Evolutionary conservation across 106 monocot species (phyloP).

Genomic region (Vanilla planifolia): DNA sequence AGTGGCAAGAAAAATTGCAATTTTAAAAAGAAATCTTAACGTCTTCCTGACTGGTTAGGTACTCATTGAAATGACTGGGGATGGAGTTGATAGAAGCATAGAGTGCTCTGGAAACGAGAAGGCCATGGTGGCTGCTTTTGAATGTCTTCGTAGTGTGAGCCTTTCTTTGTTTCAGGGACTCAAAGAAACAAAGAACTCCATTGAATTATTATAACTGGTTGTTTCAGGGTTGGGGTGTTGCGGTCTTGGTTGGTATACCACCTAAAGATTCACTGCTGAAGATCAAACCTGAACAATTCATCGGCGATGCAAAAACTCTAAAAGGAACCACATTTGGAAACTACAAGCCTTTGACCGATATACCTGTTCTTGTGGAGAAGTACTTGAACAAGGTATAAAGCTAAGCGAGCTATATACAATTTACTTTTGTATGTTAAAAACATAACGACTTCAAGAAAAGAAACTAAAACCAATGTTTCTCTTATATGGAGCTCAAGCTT

Average conservation of each 20-base stretch:
- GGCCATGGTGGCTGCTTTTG: conserved; percentile 87
- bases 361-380: conserved; percentile 66
- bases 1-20: too few species aligned
- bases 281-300: conserved; percentile 64
- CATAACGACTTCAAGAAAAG: too few species aligned
- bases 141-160: conserved; percentile 78
- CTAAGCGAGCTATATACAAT: too few species aligned
- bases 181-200: neutral
- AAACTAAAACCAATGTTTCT: too few species aligned
- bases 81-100: conserved; percentile 65
- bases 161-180: neutral
- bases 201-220: neutral
- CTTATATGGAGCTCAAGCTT: too few species aligned
- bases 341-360: conserved; percentile 76
- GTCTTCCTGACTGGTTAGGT: conserved; percentile 24
- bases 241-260: conserved; percentile 78
- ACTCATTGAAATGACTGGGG: conserved; percentile 68
- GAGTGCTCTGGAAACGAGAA: conserved; percentile 75
- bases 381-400: conserved; percentile 64
- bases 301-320: conserved; percentile 73
- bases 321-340: conserved; percentile 88
- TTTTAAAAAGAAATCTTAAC: too few species aligned
- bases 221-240: conserved; percentile 82
- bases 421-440: too few species aligned
- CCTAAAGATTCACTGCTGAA: conserved; percentile 68